Evolutionary conservation across 2,329 filamentous ascomycete species (phyloP).

Genomic region (Pseudocercospora macadamiae): DNA sequence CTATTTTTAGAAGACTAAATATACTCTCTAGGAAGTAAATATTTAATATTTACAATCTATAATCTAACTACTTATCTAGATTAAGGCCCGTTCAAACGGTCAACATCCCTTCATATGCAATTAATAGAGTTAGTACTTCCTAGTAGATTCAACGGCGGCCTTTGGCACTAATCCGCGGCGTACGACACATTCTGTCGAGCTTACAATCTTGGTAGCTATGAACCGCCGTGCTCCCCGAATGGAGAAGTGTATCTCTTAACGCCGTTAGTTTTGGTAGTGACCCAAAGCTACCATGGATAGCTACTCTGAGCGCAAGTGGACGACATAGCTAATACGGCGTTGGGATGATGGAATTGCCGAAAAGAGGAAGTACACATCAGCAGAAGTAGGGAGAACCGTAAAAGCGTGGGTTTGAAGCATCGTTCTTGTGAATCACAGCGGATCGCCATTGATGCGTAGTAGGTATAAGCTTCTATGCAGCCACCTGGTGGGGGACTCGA

Average conservation of each 20-base stretch:
- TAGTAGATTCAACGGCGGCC: background rate
- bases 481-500: background rate
- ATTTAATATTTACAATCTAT: background rate
- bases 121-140: background rate
- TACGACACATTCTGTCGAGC: background rate
- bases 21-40: background rate
- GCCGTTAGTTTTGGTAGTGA: background rate
- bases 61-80: background rate
- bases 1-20: background rate
- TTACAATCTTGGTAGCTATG: background rate
- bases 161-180: background rate
- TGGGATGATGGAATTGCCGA: slow-evolving; percentile 7
- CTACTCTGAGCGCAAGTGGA: background rate
- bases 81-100: background rate
- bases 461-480: slow-evolving; percentile 6
- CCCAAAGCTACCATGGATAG: background rate
- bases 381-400: slow-evolving; percentile 6
- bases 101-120: background rate
- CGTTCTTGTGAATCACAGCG: slow-evolving; percentile 1
- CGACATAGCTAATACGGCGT: background rate
- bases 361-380: slow-evolving; percentile 10
- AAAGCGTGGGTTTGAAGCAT: slow-evolving; percentile 8
- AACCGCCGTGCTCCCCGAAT: background rate
- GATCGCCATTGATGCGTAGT: slow-evolving; percentile 5
- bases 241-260: background rate